A percentile compares a stretch with the other conserved stretches of the same genome.
Conservation (phyloP, 106 monocot species). For the Vanilla planifolia region DNA sequence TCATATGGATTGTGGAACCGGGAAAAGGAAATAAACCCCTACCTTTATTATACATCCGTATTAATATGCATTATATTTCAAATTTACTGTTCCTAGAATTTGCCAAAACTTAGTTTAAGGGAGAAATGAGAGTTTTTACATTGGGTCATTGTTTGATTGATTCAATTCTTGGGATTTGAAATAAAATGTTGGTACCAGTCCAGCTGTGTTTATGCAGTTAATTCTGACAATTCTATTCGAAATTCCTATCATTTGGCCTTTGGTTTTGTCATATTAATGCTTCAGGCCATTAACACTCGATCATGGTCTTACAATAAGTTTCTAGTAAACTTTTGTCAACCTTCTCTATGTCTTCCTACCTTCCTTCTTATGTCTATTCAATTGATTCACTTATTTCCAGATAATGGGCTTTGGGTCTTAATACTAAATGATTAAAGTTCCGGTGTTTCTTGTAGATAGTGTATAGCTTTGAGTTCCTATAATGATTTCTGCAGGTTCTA, state of each 20-base stretch:
- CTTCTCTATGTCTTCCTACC: neutral
- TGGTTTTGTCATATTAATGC: neutral
- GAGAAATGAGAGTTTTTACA: neutral
- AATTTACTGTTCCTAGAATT: no score
- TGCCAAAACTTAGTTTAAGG: no score
- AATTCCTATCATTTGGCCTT: neutral
- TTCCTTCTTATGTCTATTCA: neutral
- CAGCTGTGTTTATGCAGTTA: neutral
- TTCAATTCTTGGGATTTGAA: neutral
- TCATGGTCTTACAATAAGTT: neutral
- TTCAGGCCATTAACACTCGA: neutral
- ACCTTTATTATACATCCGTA: no score
- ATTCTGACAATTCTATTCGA: neutral
- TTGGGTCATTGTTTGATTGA: neutral
- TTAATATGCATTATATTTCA: no score
- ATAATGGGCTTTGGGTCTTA: neutral
- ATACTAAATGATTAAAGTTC: neutral
- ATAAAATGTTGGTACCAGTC: neutral
- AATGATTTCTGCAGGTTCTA: conserved; percentile 49
- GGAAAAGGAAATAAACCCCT: no score
- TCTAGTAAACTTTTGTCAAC: neutral
- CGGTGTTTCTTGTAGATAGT: neutral
- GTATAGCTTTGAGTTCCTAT: neutral
- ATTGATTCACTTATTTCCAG: neutral
- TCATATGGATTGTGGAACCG: no score